These are phyloP conservation scores for Penicillium polonicum DNA, from an alignment of 2,329 filamentous ascomycete genomes.

Conservation along the genomic window DNA sequence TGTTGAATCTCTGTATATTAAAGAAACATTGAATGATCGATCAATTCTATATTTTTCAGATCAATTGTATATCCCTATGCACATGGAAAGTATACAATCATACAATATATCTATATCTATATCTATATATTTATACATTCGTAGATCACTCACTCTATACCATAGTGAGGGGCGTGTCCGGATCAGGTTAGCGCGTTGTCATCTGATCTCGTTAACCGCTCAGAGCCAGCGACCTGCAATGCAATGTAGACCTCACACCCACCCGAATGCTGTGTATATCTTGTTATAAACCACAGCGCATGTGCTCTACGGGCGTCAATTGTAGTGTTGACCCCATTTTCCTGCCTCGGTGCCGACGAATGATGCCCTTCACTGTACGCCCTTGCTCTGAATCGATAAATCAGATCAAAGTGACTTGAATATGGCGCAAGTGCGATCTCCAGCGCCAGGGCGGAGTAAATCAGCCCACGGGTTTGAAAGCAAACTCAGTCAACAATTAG, in stretches of 20 bases:
- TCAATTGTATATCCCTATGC: neutral
- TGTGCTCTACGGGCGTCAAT: neutral
- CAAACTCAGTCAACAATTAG: constrained; percentile 40
- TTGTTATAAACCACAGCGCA: neutral
- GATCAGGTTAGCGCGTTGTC: constrained; percentile 7
- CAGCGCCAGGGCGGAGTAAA: constrained; percentile 22
- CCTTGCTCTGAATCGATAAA: constrained; percentile 6
- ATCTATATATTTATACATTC: no score
- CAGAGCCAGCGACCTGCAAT: constrained; percentile 3
- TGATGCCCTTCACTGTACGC: constrained; percentile 5
- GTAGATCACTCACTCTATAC: no score
- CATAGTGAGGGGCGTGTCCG: neutral
- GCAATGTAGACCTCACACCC: neutral
- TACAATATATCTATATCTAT: no score
- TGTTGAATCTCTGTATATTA: neutral
- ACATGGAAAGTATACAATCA: neutral
- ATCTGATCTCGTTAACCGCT: constrained; percentile 14
- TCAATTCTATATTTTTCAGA: neutral
- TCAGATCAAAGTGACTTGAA: constrained; percentile 10
- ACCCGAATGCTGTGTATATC: neutral
- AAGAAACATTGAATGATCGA: neutral
- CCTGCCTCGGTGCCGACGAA: neutral
- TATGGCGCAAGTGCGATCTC: constrained; percentile 24
- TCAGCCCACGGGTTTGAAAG: constrained; percentile 33
- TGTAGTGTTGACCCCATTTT: neutral